Percentiles rank a stretch among this genome's conserved stretches.
phyloP scores from a whole-genome alignment of 805 yeast genomes.

The Saturnispora kantuleensis region DNA sequence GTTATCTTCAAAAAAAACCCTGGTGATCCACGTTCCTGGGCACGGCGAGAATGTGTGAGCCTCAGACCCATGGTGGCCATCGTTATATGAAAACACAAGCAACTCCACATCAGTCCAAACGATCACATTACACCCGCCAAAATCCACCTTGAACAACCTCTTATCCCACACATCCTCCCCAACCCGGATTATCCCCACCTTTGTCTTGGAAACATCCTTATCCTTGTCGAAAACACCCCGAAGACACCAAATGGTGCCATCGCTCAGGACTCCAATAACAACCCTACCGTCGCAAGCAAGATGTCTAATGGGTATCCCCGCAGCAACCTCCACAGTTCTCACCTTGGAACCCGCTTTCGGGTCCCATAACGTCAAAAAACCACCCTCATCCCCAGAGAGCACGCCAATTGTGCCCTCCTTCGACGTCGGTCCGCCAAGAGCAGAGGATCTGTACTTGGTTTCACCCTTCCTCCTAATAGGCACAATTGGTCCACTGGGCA shows the following conservation, averaged over 20 bases:
- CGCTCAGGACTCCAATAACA: conserved; percentile 17
- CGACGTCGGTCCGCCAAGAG: too few species aligned
- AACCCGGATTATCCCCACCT: conserved; percentile 8
- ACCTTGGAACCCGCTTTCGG: conserved; percentile 14
- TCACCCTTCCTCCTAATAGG: too few species aligned
- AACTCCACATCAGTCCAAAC: conserved; percentile 15
- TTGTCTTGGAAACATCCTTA: background rate
- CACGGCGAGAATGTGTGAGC: conserved; percentile 3
- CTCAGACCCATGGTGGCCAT: conserved; percentile 2
- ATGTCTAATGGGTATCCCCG: conserved; percentile 11
- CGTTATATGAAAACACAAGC: conserved; percentile 14
- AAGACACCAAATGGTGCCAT: conserved; percentile 20
- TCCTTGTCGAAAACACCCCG: conserved; percentile 12
- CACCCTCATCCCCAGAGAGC: conserved; percentile 24
- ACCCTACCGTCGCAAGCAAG: conserved; percentile 24
- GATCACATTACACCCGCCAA: conserved; percentile 22
- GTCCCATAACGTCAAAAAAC: conserved; percentile 27
- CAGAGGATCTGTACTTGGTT: too few species aligned
- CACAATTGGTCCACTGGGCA: too few species aligned
- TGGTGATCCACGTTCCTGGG: conserved; percentile 12
- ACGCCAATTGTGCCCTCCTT: conserved; percentile 21
- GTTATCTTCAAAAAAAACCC: conserved; percentile 20
- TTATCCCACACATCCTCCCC: conserved; percentile 8
- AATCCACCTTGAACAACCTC: conserved; percentile 22
- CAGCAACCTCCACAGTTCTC: background rate